Evolutionary conservation across 345 rosid genomes (phyloP).

Genomic region (Physaria fendleri): DNA sequence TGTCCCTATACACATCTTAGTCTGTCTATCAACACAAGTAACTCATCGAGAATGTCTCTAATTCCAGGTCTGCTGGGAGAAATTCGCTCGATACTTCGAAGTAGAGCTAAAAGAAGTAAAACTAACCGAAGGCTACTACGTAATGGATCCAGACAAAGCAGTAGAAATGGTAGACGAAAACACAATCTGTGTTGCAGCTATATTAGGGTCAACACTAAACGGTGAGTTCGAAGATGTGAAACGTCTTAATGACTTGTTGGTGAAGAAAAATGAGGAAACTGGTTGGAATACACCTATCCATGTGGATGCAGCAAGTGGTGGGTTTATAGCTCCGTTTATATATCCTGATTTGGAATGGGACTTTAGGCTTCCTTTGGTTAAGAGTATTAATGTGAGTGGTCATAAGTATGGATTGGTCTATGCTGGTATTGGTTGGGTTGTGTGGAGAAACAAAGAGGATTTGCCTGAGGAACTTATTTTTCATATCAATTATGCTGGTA

Average conservation of each 20-base stretch:
- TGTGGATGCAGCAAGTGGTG: constrained; percentile 96
- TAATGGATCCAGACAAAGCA: constrained; percentile 89
- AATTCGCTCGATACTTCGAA: constrained; percentile 91
- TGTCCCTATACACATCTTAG: neutral
- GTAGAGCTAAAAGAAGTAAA: constrained; percentile 92
- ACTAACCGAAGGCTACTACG: constrained; percentile 78
- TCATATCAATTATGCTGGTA: constrained; percentile 90
- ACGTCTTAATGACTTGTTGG: constrained; percentile 64
- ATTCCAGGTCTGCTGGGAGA: constrained; percentile 75
- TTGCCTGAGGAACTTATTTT: constrained; percentile 93
- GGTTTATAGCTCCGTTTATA: constrained; percentile 88
- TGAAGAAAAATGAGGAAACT: constrained; percentile 63
- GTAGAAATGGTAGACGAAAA: constrained; percentile 94
- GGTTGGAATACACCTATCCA: constrained; percentile 98
- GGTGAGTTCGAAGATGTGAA: constrained; percentile 97
- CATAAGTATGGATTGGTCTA: constrained; percentile 90
- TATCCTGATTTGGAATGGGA: constrained; percentile 96
- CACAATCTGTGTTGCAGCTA: constrained; percentile 96
- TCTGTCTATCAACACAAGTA: neutral
- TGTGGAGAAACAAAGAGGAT: constrained; percentile 89
- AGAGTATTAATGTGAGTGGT: constrained; percentile 86
- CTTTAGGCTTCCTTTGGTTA: constrained; percentile 80
- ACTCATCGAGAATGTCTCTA: neutral
- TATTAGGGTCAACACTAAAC: constrained; percentile 83
- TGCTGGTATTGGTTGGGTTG: constrained; percentile 93